A percentile compares a stretch with the other conserved stretches of the same genome.
Conservation (phyloP, 768 basidiomycete species). For the Pleurotus eryngii region DNA sequence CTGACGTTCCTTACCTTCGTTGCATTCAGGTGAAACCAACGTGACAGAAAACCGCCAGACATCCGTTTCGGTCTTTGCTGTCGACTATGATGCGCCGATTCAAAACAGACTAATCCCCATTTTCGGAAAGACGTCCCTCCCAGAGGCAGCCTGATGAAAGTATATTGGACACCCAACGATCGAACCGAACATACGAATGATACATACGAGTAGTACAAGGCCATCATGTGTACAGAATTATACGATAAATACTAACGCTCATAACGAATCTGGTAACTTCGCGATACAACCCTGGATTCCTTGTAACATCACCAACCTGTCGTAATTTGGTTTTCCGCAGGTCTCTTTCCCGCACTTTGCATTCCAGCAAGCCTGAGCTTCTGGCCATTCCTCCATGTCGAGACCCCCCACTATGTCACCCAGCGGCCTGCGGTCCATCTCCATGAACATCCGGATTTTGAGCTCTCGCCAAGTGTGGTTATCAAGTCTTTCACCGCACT, state of each 20-base stretch:
- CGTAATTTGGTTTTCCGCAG: conserved; percentile 32
- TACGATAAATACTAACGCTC: not conserved
- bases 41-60: conserved; percentile 21
- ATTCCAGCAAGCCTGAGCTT: conserved; percentile 36
- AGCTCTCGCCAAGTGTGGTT: conserved; percentile 38
- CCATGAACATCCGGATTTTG: conserved; percentile 34
- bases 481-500: conserved; percentile 30
- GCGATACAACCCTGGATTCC: conserved; percentile 1
- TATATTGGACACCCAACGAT: not conserved
- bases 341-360: conserved; percentile 25
- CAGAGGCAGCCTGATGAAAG: too few relatives aligned
- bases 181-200: not conserved
- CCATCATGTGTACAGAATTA: not conserved
- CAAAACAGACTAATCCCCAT: conserved; percentile 16
- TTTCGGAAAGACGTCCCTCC: conserved; percentile 9
- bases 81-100: conserved; percentile 27
- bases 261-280: conserved; percentile 4
- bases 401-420: conserved; percentile 33
- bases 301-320: conserved; percentile 21
- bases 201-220: not conserved
- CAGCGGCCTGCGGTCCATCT: conserved; percentile 35
- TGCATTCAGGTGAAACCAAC: conserved; percentile 16
- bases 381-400: conserved; percentile 43
- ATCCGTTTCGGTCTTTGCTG: conserved; percentile 23
- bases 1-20: too few relatives aligned